These are phyloP conservation scores for Anisogramma anomala DNA, from an alignment of 2,329 filamentous ascomycete species.

Conservation along the genomic window DNA sequence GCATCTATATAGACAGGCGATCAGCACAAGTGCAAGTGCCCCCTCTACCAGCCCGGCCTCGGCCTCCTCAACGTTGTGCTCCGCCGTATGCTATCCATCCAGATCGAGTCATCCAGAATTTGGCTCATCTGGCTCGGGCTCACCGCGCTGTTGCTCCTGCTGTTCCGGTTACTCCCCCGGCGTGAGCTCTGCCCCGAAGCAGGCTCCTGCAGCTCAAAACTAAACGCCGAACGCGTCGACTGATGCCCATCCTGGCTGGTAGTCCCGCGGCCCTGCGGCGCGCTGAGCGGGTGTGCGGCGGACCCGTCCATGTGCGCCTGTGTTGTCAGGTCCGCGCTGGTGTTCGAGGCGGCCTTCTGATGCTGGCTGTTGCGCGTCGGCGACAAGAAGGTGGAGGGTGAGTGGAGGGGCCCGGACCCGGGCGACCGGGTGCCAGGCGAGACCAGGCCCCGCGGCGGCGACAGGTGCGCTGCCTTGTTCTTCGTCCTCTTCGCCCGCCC, in stretches of 20 bases:
- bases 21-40: neutral
- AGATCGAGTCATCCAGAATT: conserved; percentile 78
- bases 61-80: conserved; percentile 59
- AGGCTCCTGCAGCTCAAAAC: conserved; percentile 44
- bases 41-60: conserved; percentile 13
- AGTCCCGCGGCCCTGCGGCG: conserved; percentile 32
- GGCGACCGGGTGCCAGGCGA: conserved; percentile 16
- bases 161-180: conserved; percentile 29
- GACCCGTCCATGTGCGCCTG: conserved; percentile 23
- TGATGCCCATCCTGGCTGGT: conserved; percentile 20
- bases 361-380: conserved; percentile 24
- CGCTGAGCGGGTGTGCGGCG: conserved; percentile 39
- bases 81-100: conserved; percentile 83
- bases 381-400: conserved; percentile 24
- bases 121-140: conserved; percentile 69
- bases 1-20: conserved; percentile 1
- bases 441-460: conserved; percentile 7
- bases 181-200: conserved; percentile 20
- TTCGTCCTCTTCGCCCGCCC: conserved; percentile 25
- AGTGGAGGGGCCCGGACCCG: conserved; percentile 15
- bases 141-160: conserved; percentile 55
- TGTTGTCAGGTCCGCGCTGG: conserved; percentile 31
- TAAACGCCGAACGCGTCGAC: conserved; percentile 43
- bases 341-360: conserved; percentile 32
- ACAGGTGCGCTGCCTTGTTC: conserved; percentile 2